These are phyloP conservation scores for Malus hybrid DNA, from an alignment of 331 rosid species.

Conservation along the genomic window DNA sequence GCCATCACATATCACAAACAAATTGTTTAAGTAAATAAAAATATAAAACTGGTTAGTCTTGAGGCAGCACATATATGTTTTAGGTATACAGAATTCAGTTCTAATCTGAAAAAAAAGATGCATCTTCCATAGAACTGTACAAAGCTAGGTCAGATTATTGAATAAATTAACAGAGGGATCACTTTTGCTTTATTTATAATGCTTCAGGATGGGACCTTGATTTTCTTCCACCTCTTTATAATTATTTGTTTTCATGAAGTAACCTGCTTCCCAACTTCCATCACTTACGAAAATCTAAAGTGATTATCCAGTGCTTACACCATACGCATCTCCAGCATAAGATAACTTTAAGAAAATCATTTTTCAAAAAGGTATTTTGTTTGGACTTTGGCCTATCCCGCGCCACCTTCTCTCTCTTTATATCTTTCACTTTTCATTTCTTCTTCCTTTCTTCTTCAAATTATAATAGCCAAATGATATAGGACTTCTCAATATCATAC, in stretches of 20 bases:
- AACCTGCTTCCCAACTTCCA: slow-evolving; percentile 6
- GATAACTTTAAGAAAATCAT: slow-evolving; percentile 28
- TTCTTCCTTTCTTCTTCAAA: neutral
- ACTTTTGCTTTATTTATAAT: slow-evolving; percentile 17
- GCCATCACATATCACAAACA: neutral
- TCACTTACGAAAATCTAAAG: slow-evolving; percentile 14
- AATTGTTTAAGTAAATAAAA: neutral
- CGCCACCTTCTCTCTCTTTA: neutral
- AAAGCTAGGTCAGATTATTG: neutral
- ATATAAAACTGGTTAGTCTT: neutral
- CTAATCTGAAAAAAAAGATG: neutral
- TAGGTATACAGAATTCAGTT: neutral
- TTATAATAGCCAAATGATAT: neutral
- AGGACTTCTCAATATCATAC: neutral
- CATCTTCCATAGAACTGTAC: neutral
- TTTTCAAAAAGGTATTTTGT: slow-evolving; percentile 10
- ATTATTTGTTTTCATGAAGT: neutral
- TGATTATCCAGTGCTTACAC: slow-evolving; percentile 19
- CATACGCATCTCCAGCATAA: neutral
- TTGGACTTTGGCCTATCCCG: slow-evolving; percentile 15
- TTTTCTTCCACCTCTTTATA: slow-evolving; percentile 3
- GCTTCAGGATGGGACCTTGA: slow-evolving; percentile 19
- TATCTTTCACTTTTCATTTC: neutral
- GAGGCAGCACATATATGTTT: neutral
- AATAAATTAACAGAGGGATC: neutral